phyloP scores from a whole-genome alignment of 2,329 filamentous ascomycete species.

The Phialemonium atrogriseum region DNA sequence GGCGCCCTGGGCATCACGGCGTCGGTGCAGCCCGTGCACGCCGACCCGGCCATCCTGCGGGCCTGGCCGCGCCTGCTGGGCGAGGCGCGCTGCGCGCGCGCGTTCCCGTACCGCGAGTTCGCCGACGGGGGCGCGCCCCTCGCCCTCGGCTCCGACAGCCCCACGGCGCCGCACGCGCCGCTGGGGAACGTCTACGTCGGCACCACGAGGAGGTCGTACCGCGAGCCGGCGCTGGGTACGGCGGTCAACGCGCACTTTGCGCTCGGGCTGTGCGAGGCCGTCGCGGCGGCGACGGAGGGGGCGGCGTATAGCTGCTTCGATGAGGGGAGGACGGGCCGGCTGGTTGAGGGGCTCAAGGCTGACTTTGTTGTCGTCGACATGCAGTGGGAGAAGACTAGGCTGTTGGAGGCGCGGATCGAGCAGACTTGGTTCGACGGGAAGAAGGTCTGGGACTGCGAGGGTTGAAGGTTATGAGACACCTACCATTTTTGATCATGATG shows the following conservation, averaged over 20 bases:
- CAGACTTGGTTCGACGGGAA: conserved; percentile 47
- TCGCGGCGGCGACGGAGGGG: conserved; percentile 45
- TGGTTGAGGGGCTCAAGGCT: conserved; percentile 44
- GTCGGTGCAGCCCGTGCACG: conserved; percentile 49
- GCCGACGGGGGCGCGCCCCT: conserved; percentile 43
- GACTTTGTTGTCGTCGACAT: conserved; percentile 50
- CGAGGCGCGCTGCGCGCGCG: conserved; percentile 41
- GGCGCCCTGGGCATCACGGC: conserved; percentile 52
- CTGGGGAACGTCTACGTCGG: conserved; percentile 51
- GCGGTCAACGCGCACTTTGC: conserved; percentile 45
- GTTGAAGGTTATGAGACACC: conserved; percentile 27
- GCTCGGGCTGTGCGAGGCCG: conserved; percentile 42
- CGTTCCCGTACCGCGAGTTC: conserved; percentile 58
- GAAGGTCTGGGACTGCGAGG: conserved; percentile 29
- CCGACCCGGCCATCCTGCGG: conserved; percentile 51
- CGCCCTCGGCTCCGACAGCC: conserved; percentile 51
- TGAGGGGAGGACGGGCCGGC: conserved; percentile 42
- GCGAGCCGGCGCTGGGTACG: conserved; percentile 32
- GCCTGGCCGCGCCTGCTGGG: conserved; percentile 54
- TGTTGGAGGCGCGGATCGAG: conserved; percentile 35
- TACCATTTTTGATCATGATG: no score
- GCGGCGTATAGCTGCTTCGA: conserved; percentile 51
- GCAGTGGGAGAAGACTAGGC: conserved; percentile 34
- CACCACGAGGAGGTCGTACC: conserved; percentile 46
- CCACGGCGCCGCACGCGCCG: conserved; percentile 47